Conservation (phyloP, 441 rosid species). For the Cnidoscolus chayamansa region DNA sequence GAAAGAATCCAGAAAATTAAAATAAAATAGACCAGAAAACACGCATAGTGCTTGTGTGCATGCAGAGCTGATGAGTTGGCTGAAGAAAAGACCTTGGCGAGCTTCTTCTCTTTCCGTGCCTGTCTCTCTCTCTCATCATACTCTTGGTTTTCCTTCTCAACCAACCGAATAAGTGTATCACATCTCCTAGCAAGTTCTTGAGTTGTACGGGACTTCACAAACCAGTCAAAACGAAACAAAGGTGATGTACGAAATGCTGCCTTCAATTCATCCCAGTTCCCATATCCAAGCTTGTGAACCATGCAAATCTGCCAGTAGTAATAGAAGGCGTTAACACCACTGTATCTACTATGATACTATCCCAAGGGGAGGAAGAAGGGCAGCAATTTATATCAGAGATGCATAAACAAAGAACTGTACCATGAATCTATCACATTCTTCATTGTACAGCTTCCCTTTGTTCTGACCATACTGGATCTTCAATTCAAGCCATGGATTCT, state of each 20-base stretch:
- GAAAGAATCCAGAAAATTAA: not conserved
- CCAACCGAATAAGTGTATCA: conserved; percentile 87
- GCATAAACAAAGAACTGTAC: conserved; percentile 31
- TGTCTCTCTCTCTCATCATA: conserved; percentile 94
- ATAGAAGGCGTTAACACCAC: conserved; percentile 15
- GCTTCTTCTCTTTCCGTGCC: conserved; percentile 97
- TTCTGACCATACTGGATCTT: conserved; percentile 99
- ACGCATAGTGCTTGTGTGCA: not conserved
- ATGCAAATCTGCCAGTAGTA: conserved; percentile 68
- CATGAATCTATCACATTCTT: conserved; percentile 99
- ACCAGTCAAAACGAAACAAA: conserved; percentile 93
- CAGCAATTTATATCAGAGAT: not conserved
- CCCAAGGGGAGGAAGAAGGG: too few relatives aligned
- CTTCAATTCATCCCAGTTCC: conserved; percentile 99
- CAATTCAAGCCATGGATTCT: conserved; percentile 96
- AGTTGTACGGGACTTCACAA: conserved; percentile 87
- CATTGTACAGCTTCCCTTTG: conserved; percentile 95
- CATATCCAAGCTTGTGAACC: conserved; percentile 98
- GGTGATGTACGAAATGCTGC: conserved; percentile 81
- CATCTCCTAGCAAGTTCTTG: conserved; percentile 98
- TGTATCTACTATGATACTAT: too few relatives aligned
- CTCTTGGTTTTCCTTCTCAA: conserved; percentile 99
- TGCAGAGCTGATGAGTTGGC: not conserved
- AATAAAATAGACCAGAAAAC: not conserved
- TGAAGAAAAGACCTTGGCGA: conserved; percentile 63